Percentiles rank a stretch among this genome's conserved stretches.
Conservation (phyloP, 2,329 filamentous ascomycete genomes). For the Colletotrichum camelliae region DNA sequence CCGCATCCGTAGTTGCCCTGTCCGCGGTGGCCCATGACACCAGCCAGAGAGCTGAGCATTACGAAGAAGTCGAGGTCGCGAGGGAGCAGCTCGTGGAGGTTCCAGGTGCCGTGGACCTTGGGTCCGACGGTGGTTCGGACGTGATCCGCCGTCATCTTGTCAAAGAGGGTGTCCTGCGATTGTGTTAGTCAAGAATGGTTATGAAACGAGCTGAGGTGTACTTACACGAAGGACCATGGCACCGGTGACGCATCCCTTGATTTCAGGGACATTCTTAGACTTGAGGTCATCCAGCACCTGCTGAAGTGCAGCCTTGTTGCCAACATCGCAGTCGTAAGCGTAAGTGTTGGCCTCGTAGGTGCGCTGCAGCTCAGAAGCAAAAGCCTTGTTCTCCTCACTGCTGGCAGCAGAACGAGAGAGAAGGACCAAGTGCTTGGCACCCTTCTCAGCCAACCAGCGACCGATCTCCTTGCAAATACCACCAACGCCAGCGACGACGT, state of each 20-base stretch:
- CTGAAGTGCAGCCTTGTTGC: not conserved
- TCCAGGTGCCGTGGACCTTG: constrained; percentile 36
- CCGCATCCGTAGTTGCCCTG: constrained; percentile 52
- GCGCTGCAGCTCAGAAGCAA: constrained; percentile 1
- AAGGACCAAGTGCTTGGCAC: constrained; percentile 31
- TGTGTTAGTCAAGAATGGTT: not conserved
- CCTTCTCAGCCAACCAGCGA: constrained; percentile 34
- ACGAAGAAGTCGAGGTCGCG: constrained; percentile 40
- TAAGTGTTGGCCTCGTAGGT: not conserved
- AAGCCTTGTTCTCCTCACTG: constrained; percentile 9
- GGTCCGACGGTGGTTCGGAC: constrained; percentile 31
- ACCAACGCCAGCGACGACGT: constrained; percentile 13
- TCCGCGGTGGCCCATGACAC: constrained; percentile 31
- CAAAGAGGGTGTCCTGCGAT: constrained; percentile 23
- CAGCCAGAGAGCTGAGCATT: constrained; percentile 34
- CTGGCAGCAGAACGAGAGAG: constrained; percentile 30
- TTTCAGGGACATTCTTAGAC: constrained; percentile 4
- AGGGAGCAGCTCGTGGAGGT: constrained; percentile 34
- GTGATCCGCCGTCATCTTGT: constrained; percentile 32
- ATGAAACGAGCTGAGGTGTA: not conserved
- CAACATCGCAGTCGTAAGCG: constrained; percentile 18
- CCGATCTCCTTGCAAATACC: constrained; percentile 17
- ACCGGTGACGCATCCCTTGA: constrained; percentile 10
- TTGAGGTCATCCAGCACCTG: not conserved
- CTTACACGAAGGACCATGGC: constrained; percentile 19